phyloP scores from a whole-genome alignment of 2,329 filamentous ascomycete species.

The Rutstroemia sp. region DNA sequence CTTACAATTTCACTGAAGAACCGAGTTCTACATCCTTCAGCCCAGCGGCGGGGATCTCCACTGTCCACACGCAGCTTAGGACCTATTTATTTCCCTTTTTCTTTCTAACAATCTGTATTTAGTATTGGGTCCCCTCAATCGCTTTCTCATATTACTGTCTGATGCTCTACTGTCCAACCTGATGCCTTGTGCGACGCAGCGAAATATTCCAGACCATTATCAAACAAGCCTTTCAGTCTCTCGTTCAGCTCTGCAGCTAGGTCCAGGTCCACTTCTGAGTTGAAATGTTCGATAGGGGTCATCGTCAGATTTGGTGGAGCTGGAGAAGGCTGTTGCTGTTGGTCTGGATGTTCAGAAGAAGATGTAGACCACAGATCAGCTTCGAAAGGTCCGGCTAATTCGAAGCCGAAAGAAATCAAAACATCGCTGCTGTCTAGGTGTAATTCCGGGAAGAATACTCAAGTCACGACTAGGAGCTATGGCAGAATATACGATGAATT shows the following conservation, averaged over 20 bases:
- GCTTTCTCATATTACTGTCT: too few species aligned
- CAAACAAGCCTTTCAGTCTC: not conserved
- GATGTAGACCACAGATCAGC: constrained; percentile 14
- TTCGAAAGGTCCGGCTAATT: constrained; percentile 4
- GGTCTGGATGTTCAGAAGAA: not conserved
- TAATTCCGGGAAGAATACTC: constrained; percentile 7
- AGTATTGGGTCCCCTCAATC: too few species aligned
- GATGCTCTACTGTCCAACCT: too few species aligned
- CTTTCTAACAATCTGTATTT: too few species aligned
- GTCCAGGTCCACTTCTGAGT: not conserved
- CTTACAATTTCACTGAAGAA: too few species aligned
- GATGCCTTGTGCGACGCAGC: not conserved
- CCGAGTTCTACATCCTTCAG: too few species aligned
- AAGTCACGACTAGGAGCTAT: not conserved
- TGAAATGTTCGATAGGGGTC: not conserved
- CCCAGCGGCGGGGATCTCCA: too few species aligned
- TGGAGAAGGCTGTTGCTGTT: not conserved
- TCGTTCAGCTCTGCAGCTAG: not conserved
- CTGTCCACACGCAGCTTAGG: too few species aligned
- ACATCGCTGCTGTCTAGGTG: constrained; percentile 4
- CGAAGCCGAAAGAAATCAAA: constrained; percentile 15
- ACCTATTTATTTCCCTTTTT: too few species aligned
- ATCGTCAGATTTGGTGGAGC: not conserved
- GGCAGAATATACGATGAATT: not conserved
- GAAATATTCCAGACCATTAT: not conserved